phyloP scores from a whole-genome alignment of 257 asterid species.

The Osmanthus fragrans region DNA sequence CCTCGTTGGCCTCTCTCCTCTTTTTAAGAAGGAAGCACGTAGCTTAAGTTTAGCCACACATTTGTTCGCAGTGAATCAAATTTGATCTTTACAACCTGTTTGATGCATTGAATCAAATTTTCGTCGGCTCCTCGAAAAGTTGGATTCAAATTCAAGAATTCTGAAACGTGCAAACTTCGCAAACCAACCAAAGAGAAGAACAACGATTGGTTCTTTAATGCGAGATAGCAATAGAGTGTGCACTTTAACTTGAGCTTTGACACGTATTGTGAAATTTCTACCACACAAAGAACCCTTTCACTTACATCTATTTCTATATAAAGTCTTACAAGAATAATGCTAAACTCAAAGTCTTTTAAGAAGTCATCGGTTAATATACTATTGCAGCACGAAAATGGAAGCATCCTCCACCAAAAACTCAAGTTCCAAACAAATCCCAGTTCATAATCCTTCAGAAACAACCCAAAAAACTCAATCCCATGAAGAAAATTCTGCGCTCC shows the following conservation, averaged over 20 bases:
- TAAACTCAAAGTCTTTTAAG: neutral
- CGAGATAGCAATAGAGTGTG: constrained; percentile 19
- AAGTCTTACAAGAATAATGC: neutral
- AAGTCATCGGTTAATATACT: neutral
- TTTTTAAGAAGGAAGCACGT: neutral
- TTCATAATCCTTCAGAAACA: neutral
- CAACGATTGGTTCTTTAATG: constrained; percentile 10
- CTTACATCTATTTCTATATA: neutral
- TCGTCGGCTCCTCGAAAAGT: neutral
- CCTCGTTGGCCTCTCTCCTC: neutral
- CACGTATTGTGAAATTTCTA: constrained; percentile 1
- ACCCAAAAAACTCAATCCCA: neutral
- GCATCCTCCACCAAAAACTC: constrained; percentile 14
- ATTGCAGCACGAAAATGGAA: constrained; percentile 12
- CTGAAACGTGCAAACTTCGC: constrained; percentile 36
- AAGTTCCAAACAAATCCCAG: constrained; percentile 9
- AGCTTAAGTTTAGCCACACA: constrained; percentile 19
- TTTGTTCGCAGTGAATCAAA: neutral
- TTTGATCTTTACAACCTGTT: too few relatives aligned
- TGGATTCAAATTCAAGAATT: neutral
- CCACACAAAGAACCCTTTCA: neutral
- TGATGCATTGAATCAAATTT: too few relatives aligned
- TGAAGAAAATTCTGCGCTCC: neutral
- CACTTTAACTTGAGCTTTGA: neutral
- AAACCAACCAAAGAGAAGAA: constrained; percentile 34